A percentile compares a stretch with the other conserved stretches of the same genome.
phyloP scores from a whole-genome alignment of 257 asterid species.

The Anisodus acutangulus region DNA sequence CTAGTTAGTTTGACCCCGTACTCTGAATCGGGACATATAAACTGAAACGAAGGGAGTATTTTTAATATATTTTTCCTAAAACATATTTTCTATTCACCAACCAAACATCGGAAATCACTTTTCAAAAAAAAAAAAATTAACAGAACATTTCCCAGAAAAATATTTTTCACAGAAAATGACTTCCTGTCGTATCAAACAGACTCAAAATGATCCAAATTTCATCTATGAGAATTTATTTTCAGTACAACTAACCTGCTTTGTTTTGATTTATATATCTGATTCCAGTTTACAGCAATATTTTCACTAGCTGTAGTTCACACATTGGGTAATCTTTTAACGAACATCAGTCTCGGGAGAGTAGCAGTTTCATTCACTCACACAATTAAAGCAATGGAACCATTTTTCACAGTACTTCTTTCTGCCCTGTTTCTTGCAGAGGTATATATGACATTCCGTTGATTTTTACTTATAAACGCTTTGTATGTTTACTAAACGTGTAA shows the following conservation, averaged over 20 bases:
- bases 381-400: constrained; percentile 95
- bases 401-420: constrained; percentile 84
- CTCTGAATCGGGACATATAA: no score
- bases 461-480: not conserved
- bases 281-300: constrained; percentile 61
- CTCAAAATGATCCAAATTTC: not conserved
- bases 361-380: constrained; percentile 96
- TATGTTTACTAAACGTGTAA: not conserved
- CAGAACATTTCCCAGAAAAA: no score
- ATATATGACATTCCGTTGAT: not conserved
- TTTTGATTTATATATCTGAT: constrained; percentile 12
- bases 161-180: not conserved
- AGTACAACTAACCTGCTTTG: not conserved
- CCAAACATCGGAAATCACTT: no score
- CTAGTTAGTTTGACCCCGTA: no score
- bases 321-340: constrained; percentile 81
- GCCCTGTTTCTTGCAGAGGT: constrained; percentile 75
- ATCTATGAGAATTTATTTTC: not conserved
- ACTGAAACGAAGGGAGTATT: no score
- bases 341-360: constrained; percentile 83
- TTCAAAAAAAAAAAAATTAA: not conserved
- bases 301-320: constrained; percentile 76
- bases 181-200: not conserved
- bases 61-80: not conserved
- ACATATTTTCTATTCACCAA: not conserved